A percentile compares a stretch with the other conserved stretches of the same genome.
phyloP scores from a whole-genome alignment of 345 rosid species.

The Gossypium herbaceum region DNA sequence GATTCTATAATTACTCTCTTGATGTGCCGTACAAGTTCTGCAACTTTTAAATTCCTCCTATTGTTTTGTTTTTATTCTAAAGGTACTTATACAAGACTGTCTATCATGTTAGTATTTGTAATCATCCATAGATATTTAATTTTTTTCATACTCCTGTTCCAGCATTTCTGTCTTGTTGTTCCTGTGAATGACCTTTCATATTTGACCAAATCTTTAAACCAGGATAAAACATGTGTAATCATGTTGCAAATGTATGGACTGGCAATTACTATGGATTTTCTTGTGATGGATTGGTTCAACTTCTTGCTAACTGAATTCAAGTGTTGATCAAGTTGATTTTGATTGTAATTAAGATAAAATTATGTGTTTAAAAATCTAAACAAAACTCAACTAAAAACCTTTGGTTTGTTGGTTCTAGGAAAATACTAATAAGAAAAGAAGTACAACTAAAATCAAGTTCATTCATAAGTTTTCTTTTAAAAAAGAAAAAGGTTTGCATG shows the following conservation, averaged over 20 bases:
- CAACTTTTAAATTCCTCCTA: not conserved
- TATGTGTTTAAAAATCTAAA: not conserved
- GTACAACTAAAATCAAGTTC: not conserved
- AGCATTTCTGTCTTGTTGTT: not conserved
- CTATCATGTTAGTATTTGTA: not conserved
- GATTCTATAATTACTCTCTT: not conserved
- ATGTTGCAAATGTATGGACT: not conserved
- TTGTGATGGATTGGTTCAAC: not conserved
- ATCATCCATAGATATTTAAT: not conserved
- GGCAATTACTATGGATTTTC: not conserved
- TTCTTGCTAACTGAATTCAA: not conserved
- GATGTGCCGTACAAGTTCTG: not conserved
- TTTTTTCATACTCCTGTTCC: not conserved
- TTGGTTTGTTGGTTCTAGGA: not conserved
- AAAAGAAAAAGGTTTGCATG: not conserved
- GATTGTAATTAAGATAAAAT: not conserved
- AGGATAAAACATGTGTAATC: not conserved
- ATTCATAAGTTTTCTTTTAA: not conserved
- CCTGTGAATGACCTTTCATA: not conserved
- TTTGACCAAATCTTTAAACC: not conserved
- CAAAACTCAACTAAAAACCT: not conserved
- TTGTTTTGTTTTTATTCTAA: not conserved
- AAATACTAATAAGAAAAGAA: not conserved
- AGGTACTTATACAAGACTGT: not conserved
- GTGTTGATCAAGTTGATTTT: slow-evolving; percentile 4